These are phyloP conservation scores for Botrytis fabae DNA, from an alignment of 2,329 filamentous ascomycete genomes.

Conservation along the genomic window DNA sequence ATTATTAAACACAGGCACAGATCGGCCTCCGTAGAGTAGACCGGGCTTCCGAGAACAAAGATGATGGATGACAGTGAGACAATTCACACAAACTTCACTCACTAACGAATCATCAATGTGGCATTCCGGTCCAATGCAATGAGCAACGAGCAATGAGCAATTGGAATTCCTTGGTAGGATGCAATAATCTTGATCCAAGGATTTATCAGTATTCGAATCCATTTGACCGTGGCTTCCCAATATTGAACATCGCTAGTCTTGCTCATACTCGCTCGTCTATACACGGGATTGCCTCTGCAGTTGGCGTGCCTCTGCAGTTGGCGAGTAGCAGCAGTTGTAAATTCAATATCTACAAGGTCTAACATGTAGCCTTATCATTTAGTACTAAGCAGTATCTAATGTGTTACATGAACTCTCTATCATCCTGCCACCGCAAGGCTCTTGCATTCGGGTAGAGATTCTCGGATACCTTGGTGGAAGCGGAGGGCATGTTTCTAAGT, in stretches of 20 bases:
- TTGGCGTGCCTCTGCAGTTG: background rate
- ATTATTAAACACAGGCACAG: background rate
- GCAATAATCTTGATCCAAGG: background rate
- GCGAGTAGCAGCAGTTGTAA: background rate
- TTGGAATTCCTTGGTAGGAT: background rate
- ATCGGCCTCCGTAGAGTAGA: conserved; percentile 6
- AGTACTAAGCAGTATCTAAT: conserved; percentile 11
- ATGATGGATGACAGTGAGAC: background rate
- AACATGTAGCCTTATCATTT: background rate
- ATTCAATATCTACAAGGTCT: background rate
- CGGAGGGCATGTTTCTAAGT: background rate
- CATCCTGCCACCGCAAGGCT: background rate
- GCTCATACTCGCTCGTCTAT: background rate
- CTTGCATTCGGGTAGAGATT: background rate
- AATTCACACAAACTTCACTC: background rate
- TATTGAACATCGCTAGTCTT: background rate
- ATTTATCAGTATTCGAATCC: background rate
- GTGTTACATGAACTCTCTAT: background rate
- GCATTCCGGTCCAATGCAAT: background rate
- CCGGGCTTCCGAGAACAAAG: background rate
- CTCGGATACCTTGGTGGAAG: background rate
- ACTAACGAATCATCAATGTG: background rate
- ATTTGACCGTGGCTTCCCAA: background rate
- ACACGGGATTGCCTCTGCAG: background rate
- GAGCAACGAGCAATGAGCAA: background rate